phyloP scores from a whole-genome alignment of 768 basidiomycete genomes.

The Trametes punicea region DNA sequence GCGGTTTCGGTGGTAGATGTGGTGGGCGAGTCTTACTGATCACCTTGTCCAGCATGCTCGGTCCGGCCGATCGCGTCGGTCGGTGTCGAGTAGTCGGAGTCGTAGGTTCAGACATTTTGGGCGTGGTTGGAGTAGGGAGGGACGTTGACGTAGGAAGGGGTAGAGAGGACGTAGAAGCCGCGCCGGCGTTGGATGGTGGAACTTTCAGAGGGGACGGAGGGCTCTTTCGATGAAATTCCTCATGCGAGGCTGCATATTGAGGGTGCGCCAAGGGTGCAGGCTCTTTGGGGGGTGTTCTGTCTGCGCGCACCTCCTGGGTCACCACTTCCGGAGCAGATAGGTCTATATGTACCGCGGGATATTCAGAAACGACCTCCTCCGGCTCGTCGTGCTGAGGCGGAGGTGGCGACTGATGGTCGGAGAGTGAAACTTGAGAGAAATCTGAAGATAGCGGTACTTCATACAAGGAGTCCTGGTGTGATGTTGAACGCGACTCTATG shows the following conservation, averaged over 20 bases:
- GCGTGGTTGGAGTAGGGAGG: slow-evolving; percentile 26
- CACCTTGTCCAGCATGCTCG: slow-evolving; percentile 73
- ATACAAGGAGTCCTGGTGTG: slow-evolving; percentile 24
- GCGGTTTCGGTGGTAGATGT: slow-evolving; percentile 80
- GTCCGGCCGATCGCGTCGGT: slow-evolving; percentile 55
- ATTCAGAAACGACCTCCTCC: slow-evolving; percentile 13
- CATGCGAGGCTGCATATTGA: slow-evolving; percentile 11
- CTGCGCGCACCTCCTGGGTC: slow-evolving; percentile 9
- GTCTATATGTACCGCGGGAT: slow-evolving; percentile 23
- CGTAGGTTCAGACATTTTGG: slow-evolving; percentile 11
- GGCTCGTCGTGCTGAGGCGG: slow-evolving; percentile 11
- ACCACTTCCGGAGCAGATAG: slow-evolving; percentile 7
- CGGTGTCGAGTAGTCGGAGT: slow-evolving; percentile 33
- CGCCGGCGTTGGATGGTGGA: slow-evolving; percentile 1
- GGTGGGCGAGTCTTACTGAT: slow-evolving; percentile 80
- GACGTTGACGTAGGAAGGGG: slow-evolving; percentile 34
- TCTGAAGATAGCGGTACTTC: slow-evolving; percentile 25
- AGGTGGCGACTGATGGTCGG: slow-evolving; percentile 15
- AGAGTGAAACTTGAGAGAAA: slow-evolving; percentile 20
- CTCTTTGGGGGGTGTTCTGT: neutral
- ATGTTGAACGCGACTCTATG: slow-evolving; percentile 18
- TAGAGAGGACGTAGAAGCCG: slow-evolving; percentile 24
- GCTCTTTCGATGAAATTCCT: slow-evolving; percentile 10
- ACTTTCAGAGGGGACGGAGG: slow-evolving; percentile 9
- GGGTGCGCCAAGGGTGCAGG: neutral